These are phyloP conservation scores for Diplodia sapinea DNA, from an alignment of 2,329 filamentous ascomycete genomes.

Conservation along the genomic window DNA sequence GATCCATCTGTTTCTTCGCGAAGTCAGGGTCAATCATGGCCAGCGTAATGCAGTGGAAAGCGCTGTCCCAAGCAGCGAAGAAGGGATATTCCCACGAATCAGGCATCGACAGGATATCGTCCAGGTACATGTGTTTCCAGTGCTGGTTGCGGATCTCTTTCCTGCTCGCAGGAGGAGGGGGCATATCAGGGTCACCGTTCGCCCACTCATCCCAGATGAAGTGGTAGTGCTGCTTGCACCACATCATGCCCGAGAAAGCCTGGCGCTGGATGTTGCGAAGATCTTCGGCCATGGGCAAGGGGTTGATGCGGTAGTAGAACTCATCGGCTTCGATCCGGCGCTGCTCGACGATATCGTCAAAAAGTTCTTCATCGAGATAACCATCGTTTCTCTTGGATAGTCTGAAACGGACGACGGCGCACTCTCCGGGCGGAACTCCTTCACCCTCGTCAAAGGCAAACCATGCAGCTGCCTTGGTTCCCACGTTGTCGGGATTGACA, in stretches of 20 bases:
- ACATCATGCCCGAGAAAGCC: constrained; percentile 95
- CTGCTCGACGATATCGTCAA: constrained; percentile 88
- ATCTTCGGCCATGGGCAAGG: constrained; percentile 90
- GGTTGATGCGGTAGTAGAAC: constrained; percentile 92
- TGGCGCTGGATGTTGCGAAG: constrained; percentile 94
- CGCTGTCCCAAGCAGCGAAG: constrained; percentile 96
- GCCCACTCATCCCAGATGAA: constrained; percentile 99
- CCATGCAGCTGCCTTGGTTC: constrained; percentile 91
- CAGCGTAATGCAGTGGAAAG: constrained; percentile 93
- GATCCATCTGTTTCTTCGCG: constrained; percentile 95
- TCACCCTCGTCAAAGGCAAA: constrained; percentile 89
- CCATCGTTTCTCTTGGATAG: constrained; percentile 76
- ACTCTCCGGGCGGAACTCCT: constrained; percentile 87
- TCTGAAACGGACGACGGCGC: constrained; percentile 91
- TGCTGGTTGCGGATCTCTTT: constrained; percentile 84
- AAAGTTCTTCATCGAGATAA: constrained; percentile 89
- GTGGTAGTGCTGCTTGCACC: constrained; percentile 96
- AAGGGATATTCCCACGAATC: constrained; percentile 99
- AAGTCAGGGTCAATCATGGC: constrained; percentile 98
- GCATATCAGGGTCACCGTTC: constrained; percentile 87
- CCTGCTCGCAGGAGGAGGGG: constrained; percentile 79
- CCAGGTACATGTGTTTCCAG: constrained; percentile 94
- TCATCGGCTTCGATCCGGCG: constrained; percentile 91
- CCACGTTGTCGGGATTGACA: constrained; percentile 77
- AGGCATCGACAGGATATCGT: constrained; percentile 96